Evolutionary conservation across 495 filamentous ascomycete genomes (phyloP).

Genomic region (Friedmanniomyces endolithicus): DNA sequence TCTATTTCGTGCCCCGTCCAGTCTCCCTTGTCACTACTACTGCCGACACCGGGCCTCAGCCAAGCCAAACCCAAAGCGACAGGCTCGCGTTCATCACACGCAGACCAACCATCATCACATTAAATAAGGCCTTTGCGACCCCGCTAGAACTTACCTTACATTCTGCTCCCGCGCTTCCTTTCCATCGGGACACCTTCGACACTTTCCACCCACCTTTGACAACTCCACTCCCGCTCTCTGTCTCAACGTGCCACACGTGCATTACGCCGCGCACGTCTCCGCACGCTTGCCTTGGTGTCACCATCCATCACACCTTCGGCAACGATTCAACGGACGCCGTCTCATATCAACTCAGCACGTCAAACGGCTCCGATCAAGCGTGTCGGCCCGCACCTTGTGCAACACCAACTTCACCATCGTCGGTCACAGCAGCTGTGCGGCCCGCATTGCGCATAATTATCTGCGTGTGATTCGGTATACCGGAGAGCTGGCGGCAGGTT

Average conservation of each 20-base stretch:
- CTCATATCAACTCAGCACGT: background rate
- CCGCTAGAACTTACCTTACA: constrained; percentile 3
- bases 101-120: background rate
- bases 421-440: background rate
- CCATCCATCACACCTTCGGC: background rate
- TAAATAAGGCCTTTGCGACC: constrained; percentile 10
- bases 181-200: constrained; percentile 8
- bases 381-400: constrained; percentile 2
- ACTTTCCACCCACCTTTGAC: constrained; percentile 1
- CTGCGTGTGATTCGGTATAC: background rate
- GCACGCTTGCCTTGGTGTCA: background rate
- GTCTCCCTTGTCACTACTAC: background rate
- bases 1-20: background rate
- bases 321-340: background rate
- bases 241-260: background rate
- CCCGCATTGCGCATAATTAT: background rate
- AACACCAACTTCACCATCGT: background rate
- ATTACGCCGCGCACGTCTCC: background rate
- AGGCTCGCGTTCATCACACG: background rate
- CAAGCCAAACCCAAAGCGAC: constrained; percentile 1
- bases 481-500: background rate
- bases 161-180: constrained; percentile 11
- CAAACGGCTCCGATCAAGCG: constrained; percentile 1
- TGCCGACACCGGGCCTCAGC: constrained; percentile 7
- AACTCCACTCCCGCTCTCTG: background rate